Evolutionary conservation across 768 basidiomycete species (phyloP).

Genomic region (Tylopilus subfusipes): DNA sequence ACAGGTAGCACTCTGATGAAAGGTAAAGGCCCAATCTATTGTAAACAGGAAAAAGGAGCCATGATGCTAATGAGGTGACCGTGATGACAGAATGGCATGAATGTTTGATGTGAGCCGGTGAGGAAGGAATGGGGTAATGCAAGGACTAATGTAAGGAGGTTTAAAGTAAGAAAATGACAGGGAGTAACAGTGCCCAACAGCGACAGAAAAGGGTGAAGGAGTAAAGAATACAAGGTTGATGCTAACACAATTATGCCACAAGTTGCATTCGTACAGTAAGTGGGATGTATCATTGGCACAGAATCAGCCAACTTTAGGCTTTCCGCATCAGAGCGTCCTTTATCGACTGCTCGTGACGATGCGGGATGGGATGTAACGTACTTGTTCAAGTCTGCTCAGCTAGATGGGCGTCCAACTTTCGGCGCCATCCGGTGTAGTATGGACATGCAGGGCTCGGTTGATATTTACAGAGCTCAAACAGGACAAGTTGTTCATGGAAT

Average conservation of each 20-base stretch:
- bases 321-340: conserved; percentile 7
- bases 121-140: not conserved
- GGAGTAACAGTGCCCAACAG: conserved; percentile 7
- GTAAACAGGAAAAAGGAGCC: not conserved
- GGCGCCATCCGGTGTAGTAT: conserved; percentile 65
- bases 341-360: conserved; percentile 2
- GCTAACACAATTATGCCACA: conserved; percentile 14
- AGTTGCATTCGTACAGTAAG: conserved; percentile 20
- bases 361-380: not conserved
- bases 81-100: not conserved
- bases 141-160: conserved; percentile 2
- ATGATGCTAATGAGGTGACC: conserved; percentile 5
- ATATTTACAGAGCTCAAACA: conserved; percentile 73
- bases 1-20: not conserved
- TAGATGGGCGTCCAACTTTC: conserved; percentile 49
- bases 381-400: conserved; percentile 25
- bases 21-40: conserved; percentile 7
- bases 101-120: not conserved
- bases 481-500: conserved; percentile 73
- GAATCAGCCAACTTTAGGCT: conserved; percentile 8
- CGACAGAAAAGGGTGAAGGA: not conserved
- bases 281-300: conserved; percentile 5
- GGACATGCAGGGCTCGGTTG: conserved; percentile 56
- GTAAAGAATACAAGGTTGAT: conserved; percentile 19
- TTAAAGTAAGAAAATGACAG: conserved; percentile 3